phyloP scores from a whole-genome alignment of 139 green algal genomes.

The Coelastrella sp. region DNA sequence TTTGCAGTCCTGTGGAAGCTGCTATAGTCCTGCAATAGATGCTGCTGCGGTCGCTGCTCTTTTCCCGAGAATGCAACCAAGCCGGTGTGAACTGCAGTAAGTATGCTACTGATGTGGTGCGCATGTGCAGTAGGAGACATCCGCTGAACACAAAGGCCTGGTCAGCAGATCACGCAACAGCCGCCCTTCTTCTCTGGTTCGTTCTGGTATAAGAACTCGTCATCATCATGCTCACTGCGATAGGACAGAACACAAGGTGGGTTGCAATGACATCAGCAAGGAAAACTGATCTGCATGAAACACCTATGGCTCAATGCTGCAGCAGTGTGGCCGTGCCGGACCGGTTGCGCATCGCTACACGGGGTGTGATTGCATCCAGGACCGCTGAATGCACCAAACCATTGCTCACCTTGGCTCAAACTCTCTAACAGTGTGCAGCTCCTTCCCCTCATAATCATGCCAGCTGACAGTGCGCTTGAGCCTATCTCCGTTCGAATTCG shows the following conservation, averaged over 20 bases:
- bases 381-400: background rate
- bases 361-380: background rate
- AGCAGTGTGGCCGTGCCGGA: no score
- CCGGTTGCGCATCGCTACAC: no score
- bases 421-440: conserved; percentile 43
- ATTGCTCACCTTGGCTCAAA: conserved; percentile 49
- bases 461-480: conserved; percentile 49
- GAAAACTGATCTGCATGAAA: no score
- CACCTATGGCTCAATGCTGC: no score
- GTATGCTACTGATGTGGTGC: no score
- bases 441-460: conserved; percentile 46
- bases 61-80: no score
- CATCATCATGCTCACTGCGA: conserved; percentile 43
- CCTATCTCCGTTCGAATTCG: background rate
- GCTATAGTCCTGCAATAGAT: no score
- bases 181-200: conserved; percentile 1
- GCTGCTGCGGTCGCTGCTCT: no score
- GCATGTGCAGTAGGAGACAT: background rate
- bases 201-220: conserved; percentile 15
- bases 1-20: no score
- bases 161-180: conserved; percentile 11
- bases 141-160: background rate
- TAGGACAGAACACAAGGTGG: background rate
- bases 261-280: no score
- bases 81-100: background rate